Evolutionary conservation across 2,329 filamentous ascomycete species (phyloP), one percentile per base, ranked within the genome.

Genomic region (Xylaria sp.): DNA sequence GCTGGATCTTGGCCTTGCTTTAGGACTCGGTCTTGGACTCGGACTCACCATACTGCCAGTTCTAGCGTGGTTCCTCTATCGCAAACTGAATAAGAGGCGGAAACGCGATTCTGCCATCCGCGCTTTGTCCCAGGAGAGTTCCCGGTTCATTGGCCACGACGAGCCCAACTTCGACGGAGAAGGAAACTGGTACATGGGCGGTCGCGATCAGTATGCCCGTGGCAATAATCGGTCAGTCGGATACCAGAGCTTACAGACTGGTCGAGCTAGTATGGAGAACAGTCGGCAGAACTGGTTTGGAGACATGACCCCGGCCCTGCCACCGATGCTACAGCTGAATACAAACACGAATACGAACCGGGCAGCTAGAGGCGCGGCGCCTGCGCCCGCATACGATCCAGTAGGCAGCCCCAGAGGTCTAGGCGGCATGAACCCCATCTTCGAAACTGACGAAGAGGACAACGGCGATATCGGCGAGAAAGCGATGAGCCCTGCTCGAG

Each of bases 21-120:
- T 87, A 1, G 88, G 87, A 0, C 74, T 87, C 1, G 88, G 87
- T 0, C 70, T 91, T 1, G 87, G 88, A 1, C 72, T 91, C 1
- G 88, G 86, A 1, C 69, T 82, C 1, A 67, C 84, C 2, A 62
- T 84, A 7, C 72, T 77, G 0, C 73, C 80, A 0, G 64, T 80
- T 1, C 23, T 83, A 8, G 57, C 81, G 18, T 79, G 74, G 58
- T 75, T 82, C 57, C 79, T 80, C 60, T 83, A 80, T 58, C 77
- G 75, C 62, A 77, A 78, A 11, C 69, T 64, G 8, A 58, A 65
- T 13, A 74, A 70, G 37, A 75, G 72, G 19, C 72, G 68, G 3
- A 66, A 67, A 10, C 73, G 76, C 5, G 78, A 84, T 47, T 75
- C 78, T 2, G 75, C 79, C 0, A 76, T 83, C 13, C 76, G 76